Conservation (phyloP, 768 basidiomycete species). For the Tulasnella sp. region DNA sequence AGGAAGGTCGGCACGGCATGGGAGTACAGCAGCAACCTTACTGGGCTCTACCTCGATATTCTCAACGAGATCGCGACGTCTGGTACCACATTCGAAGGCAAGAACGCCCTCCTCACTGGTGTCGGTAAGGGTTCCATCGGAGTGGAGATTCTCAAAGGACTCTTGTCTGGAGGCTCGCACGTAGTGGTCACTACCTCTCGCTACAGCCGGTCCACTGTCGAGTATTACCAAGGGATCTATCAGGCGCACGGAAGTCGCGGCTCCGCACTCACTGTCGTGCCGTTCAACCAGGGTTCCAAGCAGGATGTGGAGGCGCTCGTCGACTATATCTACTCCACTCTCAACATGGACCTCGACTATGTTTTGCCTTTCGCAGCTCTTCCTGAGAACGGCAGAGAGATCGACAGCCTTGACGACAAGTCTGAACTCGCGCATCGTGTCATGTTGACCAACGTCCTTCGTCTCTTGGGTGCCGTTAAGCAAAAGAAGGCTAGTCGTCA, state of each 20-base stretch:
- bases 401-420: constrained; percentile 91
- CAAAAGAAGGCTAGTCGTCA: constrained; percentile 93
- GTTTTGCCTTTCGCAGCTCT: constrained; percentile 97
- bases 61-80: constrained; percentile 97
- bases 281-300: constrained; percentile 98
- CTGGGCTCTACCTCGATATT: constrained; percentile 90
- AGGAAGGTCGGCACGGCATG: constrained; percentile 89
- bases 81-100: constrained; percentile 97
- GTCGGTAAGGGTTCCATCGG: constrained; percentile 98
- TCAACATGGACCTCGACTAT: constrained; percentile 96
- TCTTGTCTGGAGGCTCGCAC: constrained; percentile 91
- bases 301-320: constrained; percentile 97
- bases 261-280: constrained; percentile 94
- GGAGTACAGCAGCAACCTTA: constrained; percentile 97
- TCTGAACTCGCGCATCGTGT: constrained; percentile 97
- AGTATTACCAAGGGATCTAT: constrained; percentile 97
- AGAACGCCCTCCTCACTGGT: constrained; percentile 95
- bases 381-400: constrained; percentile 97
- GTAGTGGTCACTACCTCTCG: constrained; percentile 97
- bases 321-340: constrained; percentile 93
- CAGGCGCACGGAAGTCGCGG: constrained; percentile 91
- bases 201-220: constrained; percentile 89
- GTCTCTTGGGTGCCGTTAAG: constrained; percentile 95
- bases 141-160: constrained; percentile 92
- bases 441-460: constrained; percentile 95